These are phyloP conservation scores for Trichosanthes cucumerina DNA, from an alignment of 306 rosid species.

Conservation along the genomic window DNA sequence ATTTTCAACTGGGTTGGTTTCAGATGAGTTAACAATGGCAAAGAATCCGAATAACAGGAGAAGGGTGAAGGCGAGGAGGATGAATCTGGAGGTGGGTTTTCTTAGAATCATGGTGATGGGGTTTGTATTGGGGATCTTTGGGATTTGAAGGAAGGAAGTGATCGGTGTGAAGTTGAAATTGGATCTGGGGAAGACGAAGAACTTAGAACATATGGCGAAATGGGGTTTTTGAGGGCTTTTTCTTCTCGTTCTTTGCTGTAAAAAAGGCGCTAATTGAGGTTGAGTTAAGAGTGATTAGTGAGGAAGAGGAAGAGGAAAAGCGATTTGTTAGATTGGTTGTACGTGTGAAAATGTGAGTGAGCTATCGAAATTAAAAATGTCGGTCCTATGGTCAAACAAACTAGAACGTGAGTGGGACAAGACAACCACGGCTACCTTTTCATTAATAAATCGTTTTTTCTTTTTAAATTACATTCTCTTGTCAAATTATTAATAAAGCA, in stretches of 20 bases:
- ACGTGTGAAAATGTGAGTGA: conserved; percentile 1
- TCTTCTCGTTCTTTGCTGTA: not conserved
- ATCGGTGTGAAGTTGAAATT: not conserved
- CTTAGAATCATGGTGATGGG: conserved; percentile 9
- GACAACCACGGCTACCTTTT: not conserved
- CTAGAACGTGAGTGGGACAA: conserved; percentile 10
- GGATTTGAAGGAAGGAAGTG: not conserved
- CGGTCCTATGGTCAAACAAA: not conserved
- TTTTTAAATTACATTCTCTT: not conserved
- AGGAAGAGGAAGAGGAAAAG: not conserved
- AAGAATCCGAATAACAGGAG: conserved; percentile 28
- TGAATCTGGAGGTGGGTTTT: conserved; percentile 38
- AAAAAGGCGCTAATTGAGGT: not conserved
- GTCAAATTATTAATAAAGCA: too few relatives aligned
- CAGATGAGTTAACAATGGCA: conserved; percentile 29
- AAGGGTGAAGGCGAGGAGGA: conserved; percentile 37
- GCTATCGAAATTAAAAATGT: not conserved
- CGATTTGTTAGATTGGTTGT: not conserved
- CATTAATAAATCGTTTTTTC: not conserved
- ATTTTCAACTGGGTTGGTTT: conserved; percentile 21
- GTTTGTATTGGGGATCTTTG: not conserved
- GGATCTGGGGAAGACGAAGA: not conserved
- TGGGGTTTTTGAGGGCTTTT: conserved; percentile 6
- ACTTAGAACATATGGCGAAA: not conserved
- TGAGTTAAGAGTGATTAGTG: not conserved